phyloP scores from a whole-genome alignment of 1,139 yeast genomes.

The Yamadazyma trypodendri region DNA sequence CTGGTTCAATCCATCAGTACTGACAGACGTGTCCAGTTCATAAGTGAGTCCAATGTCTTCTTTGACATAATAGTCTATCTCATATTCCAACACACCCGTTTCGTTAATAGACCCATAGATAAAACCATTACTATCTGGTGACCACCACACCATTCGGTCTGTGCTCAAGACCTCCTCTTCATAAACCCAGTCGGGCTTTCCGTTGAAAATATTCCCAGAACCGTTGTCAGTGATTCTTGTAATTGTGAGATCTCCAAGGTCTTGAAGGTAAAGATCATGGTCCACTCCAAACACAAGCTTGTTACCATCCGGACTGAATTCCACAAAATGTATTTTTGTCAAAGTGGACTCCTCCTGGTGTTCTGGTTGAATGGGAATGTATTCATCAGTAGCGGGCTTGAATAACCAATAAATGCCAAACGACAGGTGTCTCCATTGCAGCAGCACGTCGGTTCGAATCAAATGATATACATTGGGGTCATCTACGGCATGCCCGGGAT shows the following conservation, averaged over 20 bases:
- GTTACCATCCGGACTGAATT: slow-evolving; percentile 41
- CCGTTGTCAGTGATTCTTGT: slow-evolving; percentile 68
- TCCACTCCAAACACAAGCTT: slow-evolving; percentile 34
- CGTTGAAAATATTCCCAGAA: slow-evolving; percentile 66
- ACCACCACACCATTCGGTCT: slow-evolving; percentile 84
- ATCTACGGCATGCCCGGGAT: slow-evolving; percentile 34
- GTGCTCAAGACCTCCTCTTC: slow-evolving; percentile 82
- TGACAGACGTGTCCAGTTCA: slow-evolving; percentile 16
- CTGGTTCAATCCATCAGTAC: slow-evolving; percentile 32
- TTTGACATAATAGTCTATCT: slow-evolving; percentile 61
- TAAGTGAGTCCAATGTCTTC: slow-evolving; percentile 28
- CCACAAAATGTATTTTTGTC: slow-evolving; percentile 39
- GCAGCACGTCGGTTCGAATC: slow-evolving; percentile 28
- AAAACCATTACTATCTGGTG: slow-evolving; percentile 64
- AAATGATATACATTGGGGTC: slow-evolving; percentile 29
- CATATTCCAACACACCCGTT: slow-evolving; percentile 61
- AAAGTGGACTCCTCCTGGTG: slow-evolving; percentile 15
- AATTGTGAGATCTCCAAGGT: slow-evolving; percentile 23
- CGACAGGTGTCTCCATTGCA: slow-evolving; percentile 44
- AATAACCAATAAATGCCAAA: slow-evolving; percentile 43
- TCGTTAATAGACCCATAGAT: slow-evolving; percentile 73
- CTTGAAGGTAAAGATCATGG: slow-evolving; percentile 43
- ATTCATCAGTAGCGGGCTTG: slow-evolving; percentile 19
- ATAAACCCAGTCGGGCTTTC: slow-evolving; percentile 94
- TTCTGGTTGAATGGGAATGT: slow-evolving; percentile 27